phyloP scores from a whole-genome alignment of 225 moss, liverwort and hornwort species.

The Climacium dendroides region DNA sequence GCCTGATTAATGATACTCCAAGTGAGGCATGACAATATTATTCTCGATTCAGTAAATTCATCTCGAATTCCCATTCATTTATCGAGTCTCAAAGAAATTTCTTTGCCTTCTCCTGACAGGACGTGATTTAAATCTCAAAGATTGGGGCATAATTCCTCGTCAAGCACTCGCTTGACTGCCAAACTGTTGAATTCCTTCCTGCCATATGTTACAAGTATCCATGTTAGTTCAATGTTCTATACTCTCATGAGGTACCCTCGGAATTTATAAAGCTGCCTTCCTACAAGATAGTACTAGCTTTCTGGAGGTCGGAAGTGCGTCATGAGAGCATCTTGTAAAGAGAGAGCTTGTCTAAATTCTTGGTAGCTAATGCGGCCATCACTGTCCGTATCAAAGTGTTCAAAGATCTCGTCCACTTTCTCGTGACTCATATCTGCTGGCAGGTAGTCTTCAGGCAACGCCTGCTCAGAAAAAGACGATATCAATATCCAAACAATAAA shows the following conservation, averaged over 20 bases:
- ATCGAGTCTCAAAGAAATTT: not conserved
- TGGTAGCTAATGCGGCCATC: constrained; percentile 76
- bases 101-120: not conserved
- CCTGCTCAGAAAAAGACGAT: constrained; percentile 10
- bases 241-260: not conserved
- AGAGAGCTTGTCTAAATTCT: constrained; percentile 60
- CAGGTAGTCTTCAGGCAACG: constrained; percentile 61
- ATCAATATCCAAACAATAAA: not conserved
- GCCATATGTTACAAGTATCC: not conserved
- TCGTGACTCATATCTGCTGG: constrained; percentile 54
- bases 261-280: not conserved
- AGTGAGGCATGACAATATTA: not conserved
- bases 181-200: not conserved
- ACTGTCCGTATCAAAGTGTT: constrained; percentile 56
- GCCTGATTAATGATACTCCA: not conserved
- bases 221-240: not conserved
- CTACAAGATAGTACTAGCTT: not conserved
- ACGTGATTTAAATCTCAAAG: not conserved
- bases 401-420: constrained; percentile 68
- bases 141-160: not conserved
- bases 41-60: not conserved
- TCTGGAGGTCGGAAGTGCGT: constrained; percentile 2
- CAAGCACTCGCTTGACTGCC: not conserved
- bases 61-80: not conserved
- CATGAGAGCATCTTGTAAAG: constrained; percentile 32